These are phyloP conservation scores for Eruca vesicaria DNA, from an alignment of 441 rosid genomes.

Conservation along the genomic window DNA sequence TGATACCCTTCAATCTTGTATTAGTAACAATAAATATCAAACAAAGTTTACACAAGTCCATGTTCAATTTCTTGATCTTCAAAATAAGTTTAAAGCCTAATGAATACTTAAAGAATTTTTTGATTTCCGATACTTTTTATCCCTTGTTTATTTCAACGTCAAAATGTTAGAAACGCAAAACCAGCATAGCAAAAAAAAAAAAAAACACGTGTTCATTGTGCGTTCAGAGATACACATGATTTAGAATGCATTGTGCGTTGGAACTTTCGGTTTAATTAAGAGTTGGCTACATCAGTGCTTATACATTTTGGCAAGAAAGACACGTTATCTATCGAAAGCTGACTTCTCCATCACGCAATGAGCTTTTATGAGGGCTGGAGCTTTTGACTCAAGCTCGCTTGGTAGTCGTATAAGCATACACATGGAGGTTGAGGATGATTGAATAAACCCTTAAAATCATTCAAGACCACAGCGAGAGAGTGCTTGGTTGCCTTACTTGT, in stretches of 20 bases:
- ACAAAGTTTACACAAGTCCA: neutral
- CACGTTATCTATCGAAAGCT: neutral
- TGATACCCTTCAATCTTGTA: too few species aligned
- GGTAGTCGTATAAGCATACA: neutral
- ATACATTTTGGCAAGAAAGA: neutral
- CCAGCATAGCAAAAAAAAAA: neutral
- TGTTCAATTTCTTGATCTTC: neutral
- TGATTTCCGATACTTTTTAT: neutral
- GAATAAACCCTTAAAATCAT: neutral
- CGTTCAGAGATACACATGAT: too few species aligned
- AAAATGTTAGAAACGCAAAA: neutral
- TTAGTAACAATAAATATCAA: too few species aligned
- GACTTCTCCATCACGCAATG: neutral
- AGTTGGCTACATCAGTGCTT: neutral
- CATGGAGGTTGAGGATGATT: neutral
- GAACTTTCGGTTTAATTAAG: neutral
- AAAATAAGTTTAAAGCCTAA: neutral
- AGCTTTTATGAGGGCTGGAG: neutral
- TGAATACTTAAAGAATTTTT: neutral
- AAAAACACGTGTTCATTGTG: too few species aligned
- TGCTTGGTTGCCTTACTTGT: neutral
- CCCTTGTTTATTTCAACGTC: neutral
- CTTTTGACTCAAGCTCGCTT: neutral
- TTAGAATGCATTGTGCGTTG: neutral
- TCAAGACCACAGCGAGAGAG: neutral